phyloP scores from a whole-genome alignment of 164 flowering plant species.

The Stephania cephalantha region DNA sequence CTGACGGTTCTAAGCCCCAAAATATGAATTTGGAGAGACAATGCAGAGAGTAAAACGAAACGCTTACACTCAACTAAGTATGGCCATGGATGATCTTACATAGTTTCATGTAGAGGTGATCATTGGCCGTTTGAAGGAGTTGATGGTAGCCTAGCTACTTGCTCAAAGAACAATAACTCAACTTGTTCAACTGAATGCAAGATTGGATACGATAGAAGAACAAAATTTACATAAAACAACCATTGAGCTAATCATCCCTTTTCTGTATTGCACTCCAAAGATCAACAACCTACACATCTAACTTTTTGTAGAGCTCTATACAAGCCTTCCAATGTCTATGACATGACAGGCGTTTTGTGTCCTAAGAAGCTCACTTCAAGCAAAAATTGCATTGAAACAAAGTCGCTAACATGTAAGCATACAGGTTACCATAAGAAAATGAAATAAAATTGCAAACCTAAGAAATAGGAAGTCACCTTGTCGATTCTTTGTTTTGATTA shows the following conservation, averaged over 20 bases:
- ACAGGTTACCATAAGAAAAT: not conserved
- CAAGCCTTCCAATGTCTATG: conserved; percentile 74
- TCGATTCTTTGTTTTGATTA: conserved; percentile 23
- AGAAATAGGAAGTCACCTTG: conserved; percentile 37
- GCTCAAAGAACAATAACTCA: not conserved
- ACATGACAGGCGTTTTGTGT: conserved; percentile 57
- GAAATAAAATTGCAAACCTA: not conserved
- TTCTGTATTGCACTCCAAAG: conserved; percentile 72
- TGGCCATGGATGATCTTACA: no score
- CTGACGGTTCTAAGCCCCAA: no score
- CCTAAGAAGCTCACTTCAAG: conserved; percentile 48
- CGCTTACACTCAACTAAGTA: no score
- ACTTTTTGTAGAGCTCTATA: conserved; percentile 55
- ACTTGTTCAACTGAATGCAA: not conserved
- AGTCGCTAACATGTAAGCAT: not conserved
- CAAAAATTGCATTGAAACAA: conserved; percentile 28
- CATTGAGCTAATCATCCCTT: conserved; percentile 53
- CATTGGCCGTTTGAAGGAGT: not conserved
- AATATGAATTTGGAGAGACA: no score
- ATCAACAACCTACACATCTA: conserved; percentile 63
- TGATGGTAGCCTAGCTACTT: not conserved
- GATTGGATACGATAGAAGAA: not conserved
- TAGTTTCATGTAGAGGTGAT: no score
- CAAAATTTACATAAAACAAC: conserved; percentile 73
- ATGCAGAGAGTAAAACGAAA: no score